Base-by-base conservation (phyloP, 2,329 filamentous ascomycete genomes). In the Ilyonectria destructans region DNA sequence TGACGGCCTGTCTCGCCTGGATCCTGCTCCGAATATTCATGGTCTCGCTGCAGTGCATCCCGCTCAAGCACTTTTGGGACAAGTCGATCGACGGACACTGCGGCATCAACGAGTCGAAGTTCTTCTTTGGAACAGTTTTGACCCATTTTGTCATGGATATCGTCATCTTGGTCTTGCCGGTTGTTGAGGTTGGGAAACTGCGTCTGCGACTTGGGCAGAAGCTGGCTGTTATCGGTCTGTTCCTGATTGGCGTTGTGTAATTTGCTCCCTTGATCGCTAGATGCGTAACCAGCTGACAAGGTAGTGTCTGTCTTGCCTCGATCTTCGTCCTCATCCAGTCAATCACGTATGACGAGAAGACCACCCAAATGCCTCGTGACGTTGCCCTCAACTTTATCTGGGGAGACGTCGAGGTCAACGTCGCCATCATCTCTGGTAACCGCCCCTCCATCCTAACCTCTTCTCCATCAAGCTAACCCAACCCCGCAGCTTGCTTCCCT, bases 1-100 rank as follows among this genome's bases (percentile, higher is more conserved):
- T 76, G 12, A 58, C 35, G 8, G 70, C 65, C 0, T 72, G 73
- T 0, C 35, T 59, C 29, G 64, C 75, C 15, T 80, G 78, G 78
- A 67, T 79, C 2, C 71, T 69, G 2, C 63, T 79, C 8, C 62
- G 77, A 12, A 79, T 76, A 0, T 78, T 80, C 58, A 71, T 81
- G 45, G 76, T 75, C 1, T 75, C 79, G 2, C 81, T 82, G 54
- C 77, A 79, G 43, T 82, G 80, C 51, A 49, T 78, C 1, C 81
- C 81, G 0, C 69, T 82, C 0, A 73, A 76, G 15, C 75, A 74
- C 0, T 81, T 78, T 52, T 82, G 80, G 80, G 69, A 77, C 5
- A 70, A 67, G 15, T 64, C 67, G 1, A 75, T 81, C 33, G 76
- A 76, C 23, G 64, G 71, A 1, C 74, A 74, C n/a, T n/a, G n/a